These are phyloP conservation scores for Typha latifolia DNA, from an alignment of 176 grass and related monocot genomes.

Conservation along the genomic window DNA sequence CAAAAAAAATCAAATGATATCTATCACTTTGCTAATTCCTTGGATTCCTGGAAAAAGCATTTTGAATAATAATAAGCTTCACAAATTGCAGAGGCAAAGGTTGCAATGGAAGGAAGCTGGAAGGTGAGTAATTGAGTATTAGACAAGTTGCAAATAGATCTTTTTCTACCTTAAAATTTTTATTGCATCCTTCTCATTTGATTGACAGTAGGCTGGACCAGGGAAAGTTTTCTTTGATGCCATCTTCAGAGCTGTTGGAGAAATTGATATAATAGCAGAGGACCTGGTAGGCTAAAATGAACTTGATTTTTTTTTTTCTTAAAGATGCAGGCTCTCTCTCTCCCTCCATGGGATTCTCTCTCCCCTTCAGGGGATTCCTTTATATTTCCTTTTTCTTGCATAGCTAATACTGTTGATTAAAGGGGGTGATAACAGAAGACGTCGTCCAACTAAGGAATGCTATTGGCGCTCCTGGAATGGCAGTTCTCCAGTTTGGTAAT, in stretches of 20 bases:
- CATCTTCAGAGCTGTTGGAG: conserved; percentile 67
- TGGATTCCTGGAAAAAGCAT: neutral
- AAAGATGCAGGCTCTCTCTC: neutral
- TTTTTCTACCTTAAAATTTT: conserved; percentile 10
- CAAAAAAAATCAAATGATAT: too few relatives aligned
- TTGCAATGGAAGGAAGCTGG: conserved; percentile 77
- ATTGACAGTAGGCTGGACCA: conserved; percentile 95
- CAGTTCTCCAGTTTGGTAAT: conserved; percentile 96
- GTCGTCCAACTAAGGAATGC: conserved; percentile 85
- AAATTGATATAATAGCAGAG: conserved; percentile 80
- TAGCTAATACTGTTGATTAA: conserved; percentile 5
- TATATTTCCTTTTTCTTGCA: conserved; percentile 17
- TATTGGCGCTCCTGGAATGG: conserved; percentile 89
- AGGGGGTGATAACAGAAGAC: conserved; percentile 97
- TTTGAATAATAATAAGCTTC: neutral
- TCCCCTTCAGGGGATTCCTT: neutral
- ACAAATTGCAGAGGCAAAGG: conserved; percentile 55
- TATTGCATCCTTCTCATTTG: conserved; percentile 30
- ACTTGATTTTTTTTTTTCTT: neutral
- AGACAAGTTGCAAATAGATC: conserved; percentile 2
- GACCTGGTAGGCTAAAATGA: conserved; percentile 51
- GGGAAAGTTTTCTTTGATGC: conserved; percentile 87
- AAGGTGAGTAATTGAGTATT: conserved; percentile 50
- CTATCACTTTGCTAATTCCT: too few relatives aligned
- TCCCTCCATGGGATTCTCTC: neutral